Conservation (phyloP, 1,284 basidiomycete species). For the Ustilago crameri region DNA sequence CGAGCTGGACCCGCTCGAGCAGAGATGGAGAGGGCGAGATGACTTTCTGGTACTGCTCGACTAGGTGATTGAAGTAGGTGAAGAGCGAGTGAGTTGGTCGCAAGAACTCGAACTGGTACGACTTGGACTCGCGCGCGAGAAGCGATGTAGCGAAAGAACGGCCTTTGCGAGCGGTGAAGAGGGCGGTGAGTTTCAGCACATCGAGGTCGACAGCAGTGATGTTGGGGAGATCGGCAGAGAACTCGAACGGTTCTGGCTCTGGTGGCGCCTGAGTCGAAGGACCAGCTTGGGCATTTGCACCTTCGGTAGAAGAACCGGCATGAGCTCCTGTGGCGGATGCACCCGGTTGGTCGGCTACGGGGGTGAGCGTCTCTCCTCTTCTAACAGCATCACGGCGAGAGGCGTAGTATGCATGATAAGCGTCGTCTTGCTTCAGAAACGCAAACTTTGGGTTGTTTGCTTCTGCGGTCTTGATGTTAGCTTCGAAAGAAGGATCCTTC, state of each 20-base stretch:
- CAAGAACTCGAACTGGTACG: slow-evolving; percentile 98
- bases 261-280: slow-evolving; percentile 68
- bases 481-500: slow-evolving; percentile 63
- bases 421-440: slow-evolving; percentile 60
- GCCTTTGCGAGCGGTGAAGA: slow-evolving; percentile 93
- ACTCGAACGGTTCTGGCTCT: slow-evolving; percentile 85
- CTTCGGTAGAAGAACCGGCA: slow-evolving; percentile 4
- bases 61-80: slow-evolving; percentile 93
- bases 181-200: slow-evolving; percentile 79
- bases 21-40: slow-evolving; percentile 83
- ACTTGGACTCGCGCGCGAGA: slow-evolving; percentile 87
- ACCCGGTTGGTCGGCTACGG: slow-evolving; percentile 14
- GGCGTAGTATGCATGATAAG: slow-evolving; percentile 66
- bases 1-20: slow-evolving; percentile 74
- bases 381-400: slow-evolving; percentile 54
- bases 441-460: slow-evolving; percentile 60
- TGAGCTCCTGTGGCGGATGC: slow-evolving; percentile 8
- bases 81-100: slow-evolving; percentile 94
- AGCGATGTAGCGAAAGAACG: slow-evolving; percentile 85
- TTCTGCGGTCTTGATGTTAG: slow-evolving; percentile 61
- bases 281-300: slow-evolving; percentile 1
- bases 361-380: slow-evolving; percentile 35
- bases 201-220: slow-evolving; percentile 86
- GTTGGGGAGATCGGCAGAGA: slow-evolving; percentile 87
- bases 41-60: slow-evolving; percentile 94